A percentile compares a stretch with the other conserved stretches of the same genome.
Conservation (phyloP, 225 moss, liverwort and hornwort genomes). For the Polytrichum commune region DNA sequence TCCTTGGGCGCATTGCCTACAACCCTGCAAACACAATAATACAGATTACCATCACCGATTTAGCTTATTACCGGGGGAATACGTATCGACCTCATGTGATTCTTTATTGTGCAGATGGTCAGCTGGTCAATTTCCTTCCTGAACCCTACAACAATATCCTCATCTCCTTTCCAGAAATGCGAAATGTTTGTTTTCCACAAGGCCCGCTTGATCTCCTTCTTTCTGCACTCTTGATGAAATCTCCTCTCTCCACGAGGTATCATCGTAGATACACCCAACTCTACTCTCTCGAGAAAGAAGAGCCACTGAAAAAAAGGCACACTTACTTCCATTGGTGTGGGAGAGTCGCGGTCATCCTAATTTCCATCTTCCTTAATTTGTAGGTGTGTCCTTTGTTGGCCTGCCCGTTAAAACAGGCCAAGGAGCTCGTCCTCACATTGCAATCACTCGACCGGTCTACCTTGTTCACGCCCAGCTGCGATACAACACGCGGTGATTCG, state of each 20-base stretch:
- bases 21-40: constrained; percentile 13
- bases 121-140: too few relatives aligned
- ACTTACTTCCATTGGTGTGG: constrained; percentile 41
- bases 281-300: not conserved
- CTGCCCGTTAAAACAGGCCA: too few relatives aligned
- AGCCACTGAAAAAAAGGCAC: not conserved
- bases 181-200: not conserved
- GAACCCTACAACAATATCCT: too few relatives aligned
- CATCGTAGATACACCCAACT: not conserved
- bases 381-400: too few relatives aligned
- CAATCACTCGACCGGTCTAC: too few relatives aligned
- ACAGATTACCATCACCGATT: not conserved
- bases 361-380: too few relatives aligned
- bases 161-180: too few relatives aligned
- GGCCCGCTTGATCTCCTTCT: too few relatives aligned
- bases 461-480: too few relatives aligned
- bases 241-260: not conserved
- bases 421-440: too few relatives aligned
- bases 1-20: constrained; percentile 33
- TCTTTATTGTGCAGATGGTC: not conserved
- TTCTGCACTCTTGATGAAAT: not conserved
- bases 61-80: not conserved
- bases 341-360: constrained; percentile 47
- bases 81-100: not conserved
- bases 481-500: too few relatives aligned